phyloP scores from a whole-genome alignment of 352 stramenopile genomes.

The Globisporangium sylvaticum region DNA sequence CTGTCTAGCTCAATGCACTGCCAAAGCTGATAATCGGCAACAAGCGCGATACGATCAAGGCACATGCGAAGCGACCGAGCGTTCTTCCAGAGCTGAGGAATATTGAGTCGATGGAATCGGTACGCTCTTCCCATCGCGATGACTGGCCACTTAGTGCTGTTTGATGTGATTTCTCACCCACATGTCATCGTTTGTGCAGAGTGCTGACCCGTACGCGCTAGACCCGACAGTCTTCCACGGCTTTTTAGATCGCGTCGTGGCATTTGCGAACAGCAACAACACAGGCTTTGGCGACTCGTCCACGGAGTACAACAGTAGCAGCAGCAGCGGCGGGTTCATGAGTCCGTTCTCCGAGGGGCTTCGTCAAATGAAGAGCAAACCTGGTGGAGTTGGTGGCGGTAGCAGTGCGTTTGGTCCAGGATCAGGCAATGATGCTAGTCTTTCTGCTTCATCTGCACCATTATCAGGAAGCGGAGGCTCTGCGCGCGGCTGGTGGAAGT shows the following conservation, averaged over 20 bases:
- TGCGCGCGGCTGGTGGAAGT: slow-evolving; percentile 13
- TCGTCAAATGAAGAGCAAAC: slow-evolving; percentile 44
- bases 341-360: slow-evolving; percentile 30
- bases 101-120: slow-evolving; percentile 52
- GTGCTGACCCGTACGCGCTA: slow-evolving; percentile 46
- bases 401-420: not conserved
- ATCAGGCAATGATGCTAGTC: not conserved
- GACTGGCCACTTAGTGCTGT: not conserved
- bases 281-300: slow-evolving; percentile 11
- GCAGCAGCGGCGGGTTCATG: slow-evolving; percentile 1
- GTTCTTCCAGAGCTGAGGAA: slow-evolving; percentile 39
- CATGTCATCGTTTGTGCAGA: slow-evolving; percentile 26
- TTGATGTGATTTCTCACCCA: not conserved
- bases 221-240: slow-evolving; percentile 48
- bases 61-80: slow-evolving; percentile 27
- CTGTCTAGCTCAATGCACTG: slow-evolving; percentile 31
- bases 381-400: not conserved
- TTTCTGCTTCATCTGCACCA: not conserved
- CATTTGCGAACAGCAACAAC: slow-evolving; percentile 42
- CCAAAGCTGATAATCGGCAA: slow-evolving; percentile 82
- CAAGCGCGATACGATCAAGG: slow-evolving; percentile 58
- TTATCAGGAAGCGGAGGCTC: slow-evolving; percentile 2
- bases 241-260: slow-evolving; percentile 62
- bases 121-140: slow-evolving; percentile 15
- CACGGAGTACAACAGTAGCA: slow-evolving; percentile 12